These are phyloP conservation scores for Penicillium sp. DNA, from an alignment of 2,329 filamentous ascomycete genomes.

Conservation along the genomic window DNA sequence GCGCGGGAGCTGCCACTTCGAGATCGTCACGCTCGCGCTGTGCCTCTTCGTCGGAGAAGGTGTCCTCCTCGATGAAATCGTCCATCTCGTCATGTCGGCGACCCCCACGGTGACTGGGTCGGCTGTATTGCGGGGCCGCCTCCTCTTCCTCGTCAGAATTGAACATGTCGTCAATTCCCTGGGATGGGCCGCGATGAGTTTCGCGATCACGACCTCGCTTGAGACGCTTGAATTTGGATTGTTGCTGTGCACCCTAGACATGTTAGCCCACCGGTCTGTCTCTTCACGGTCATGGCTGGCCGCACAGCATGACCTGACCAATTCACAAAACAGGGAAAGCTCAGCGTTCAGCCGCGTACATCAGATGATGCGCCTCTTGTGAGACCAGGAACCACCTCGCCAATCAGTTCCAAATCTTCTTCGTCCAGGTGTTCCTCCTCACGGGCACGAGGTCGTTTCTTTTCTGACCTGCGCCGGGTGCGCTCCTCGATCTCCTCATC, in stretches of 20 bases:
- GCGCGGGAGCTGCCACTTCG: slow-evolving; percentile 76
- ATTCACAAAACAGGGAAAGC: not conserved
- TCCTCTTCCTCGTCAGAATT: slow-evolving; percentile 85
- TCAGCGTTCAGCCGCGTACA: slow-evolving; percentile 47
- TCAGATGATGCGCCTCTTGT: slow-evolving; percentile 62
- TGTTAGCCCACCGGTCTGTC: slow-evolving; percentile 6
- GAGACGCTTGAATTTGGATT: slow-evolving; percentile 93
- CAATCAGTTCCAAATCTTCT: slow-evolving; percentile 92
- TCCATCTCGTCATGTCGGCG: slow-evolving; percentile 73
- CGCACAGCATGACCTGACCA: not conserved
- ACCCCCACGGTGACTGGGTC: slow-evolving; percentile 49
- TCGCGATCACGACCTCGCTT: slow-evolving; percentile 76
- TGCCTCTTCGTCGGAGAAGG: slow-evolving; percentile 76
- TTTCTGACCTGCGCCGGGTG: slow-evolving; percentile 56
- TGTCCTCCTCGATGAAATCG: slow-evolving; percentile 96
- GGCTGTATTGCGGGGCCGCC: slow-evolving; percentile 44
- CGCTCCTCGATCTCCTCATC: slow-evolving; percentile 71
- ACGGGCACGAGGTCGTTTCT: slow-evolving; percentile 70
- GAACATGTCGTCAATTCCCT: slow-evolving; percentile 86
- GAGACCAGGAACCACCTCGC: slow-evolving; percentile 67
- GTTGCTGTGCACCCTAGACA: slow-evolving; percentile 5
- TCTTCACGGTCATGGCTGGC: too few species aligned
- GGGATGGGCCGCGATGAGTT: slow-evolving; percentile 49
- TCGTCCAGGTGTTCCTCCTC: slow-evolving; percentile 84
- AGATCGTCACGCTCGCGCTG: slow-evolving; percentile 74